A percentile compares a stretch with the other conserved stretches of the same genome.
phyloP scores from a whole-genome alignment of 805 yeast species.

The Pichia eremophila region DNA sequence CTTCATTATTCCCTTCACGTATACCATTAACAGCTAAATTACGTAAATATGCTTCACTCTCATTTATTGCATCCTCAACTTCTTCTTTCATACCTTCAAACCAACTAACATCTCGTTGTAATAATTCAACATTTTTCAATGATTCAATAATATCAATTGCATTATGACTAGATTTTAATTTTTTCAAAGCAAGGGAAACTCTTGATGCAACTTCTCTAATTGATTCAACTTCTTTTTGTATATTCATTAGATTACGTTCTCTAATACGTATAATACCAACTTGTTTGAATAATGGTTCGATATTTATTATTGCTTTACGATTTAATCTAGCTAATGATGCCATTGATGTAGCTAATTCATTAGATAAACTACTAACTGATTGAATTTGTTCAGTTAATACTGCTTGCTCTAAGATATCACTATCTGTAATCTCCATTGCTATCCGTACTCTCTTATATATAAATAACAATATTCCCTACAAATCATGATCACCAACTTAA shows the following conservation, averaged over 20 bases:
- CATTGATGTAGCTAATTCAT: not conserved
- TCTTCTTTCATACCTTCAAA: constrained; percentile 63
- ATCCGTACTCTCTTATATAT: not conserved
- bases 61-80: constrained; percentile 44
- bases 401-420: not conserved
- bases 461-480: too few species aligned
- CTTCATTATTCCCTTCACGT: constrained; percentile 19
- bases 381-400: not conserved
- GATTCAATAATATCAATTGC: constrained; percentile 27
- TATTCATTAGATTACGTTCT: not conserved
- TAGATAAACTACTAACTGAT: not conserved
- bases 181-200: constrained; percentile 5
- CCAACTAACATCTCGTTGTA: constrained; percentile 28
- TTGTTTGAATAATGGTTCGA: constrained; percentile 12
- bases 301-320: constrained; percentile 16
- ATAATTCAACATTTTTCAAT: constrained; percentile 7
- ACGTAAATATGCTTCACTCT: constrained; percentile 37
- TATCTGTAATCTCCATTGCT: not conserved
- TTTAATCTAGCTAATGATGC: not conserved
- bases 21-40: not conserved
- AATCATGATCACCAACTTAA: too few species aligned
- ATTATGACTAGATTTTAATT: constrained; percentile 15
- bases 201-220: constrained; percentile 34
- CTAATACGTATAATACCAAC: not conserved
- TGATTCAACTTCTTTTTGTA: not conserved